phyloP scores from a whole-genome alignment of 2,329 filamentous ascomycete genomes.

The Colletotrichum sidae region DNA sequence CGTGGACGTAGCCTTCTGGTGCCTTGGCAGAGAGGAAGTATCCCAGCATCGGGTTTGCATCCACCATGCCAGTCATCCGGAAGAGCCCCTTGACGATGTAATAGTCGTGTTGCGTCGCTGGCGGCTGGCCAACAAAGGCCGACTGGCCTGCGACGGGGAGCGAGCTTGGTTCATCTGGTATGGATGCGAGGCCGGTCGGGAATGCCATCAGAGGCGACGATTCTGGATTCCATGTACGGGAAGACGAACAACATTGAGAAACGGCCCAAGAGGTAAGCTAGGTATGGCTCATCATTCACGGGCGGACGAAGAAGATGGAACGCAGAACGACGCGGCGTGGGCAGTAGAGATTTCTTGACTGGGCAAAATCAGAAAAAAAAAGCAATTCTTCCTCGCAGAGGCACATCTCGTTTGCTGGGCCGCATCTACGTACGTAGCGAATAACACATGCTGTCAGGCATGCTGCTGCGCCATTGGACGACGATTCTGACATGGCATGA shows the following conservation, averaged over 20 bases:
- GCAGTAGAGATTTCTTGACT: too few species aligned
- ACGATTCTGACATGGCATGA: slow-evolving; percentile 10
- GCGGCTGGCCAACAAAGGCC: slow-evolving; percentile 29
- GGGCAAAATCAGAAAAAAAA: slow-evolving; percentile 1
- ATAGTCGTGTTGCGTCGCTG: slow-evolving; percentile 29
- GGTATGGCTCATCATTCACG: background rate
- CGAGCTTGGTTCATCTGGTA: slow-evolving; percentile 13
- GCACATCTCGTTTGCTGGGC: background rate
- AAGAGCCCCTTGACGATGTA: slow-evolving; percentile 27
- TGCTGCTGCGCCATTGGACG: slow-evolving; percentile 5
- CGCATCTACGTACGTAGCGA: background rate
- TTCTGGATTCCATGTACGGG: background rate
- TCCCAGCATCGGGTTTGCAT: slow-evolving; percentile 39
- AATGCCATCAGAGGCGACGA: slow-evolving; percentile 18
- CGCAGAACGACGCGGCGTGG: too few species aligned
- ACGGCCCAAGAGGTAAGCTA: background rate
- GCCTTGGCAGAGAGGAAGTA: slow-evolving; percentile 39
- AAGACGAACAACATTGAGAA: background rate
- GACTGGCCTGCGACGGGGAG: slow-evolving; percentile 26
- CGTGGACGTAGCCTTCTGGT: slow-evolving; percentile 39
- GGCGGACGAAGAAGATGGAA: background rate
- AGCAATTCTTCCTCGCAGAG: background rate
- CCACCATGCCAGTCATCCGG: slow-evolving; percentile 31
- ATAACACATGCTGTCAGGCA: background rate
- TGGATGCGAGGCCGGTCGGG: slow-evolving; percentile 10